Conservation (phyloP, 1,284 basidiomycete species). For the Microbotryomycetes sp. region DNA sequence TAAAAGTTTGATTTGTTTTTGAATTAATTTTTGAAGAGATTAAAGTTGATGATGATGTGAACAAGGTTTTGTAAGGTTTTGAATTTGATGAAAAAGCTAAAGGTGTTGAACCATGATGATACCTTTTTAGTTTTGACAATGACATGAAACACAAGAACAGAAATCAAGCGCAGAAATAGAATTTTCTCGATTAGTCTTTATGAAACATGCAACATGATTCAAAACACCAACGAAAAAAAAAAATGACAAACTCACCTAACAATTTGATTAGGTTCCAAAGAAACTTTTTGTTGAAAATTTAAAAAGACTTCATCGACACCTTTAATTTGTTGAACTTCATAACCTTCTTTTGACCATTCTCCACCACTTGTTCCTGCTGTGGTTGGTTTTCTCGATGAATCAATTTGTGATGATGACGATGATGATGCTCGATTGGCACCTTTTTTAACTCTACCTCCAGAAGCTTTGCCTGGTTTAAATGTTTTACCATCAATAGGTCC, state of each 20-base stretch:
- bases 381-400: no score
- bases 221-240: not conserved
- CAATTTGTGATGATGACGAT: not conserved
- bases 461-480: conserved; percentile 14
- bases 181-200: not conserved
- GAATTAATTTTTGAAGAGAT: conserved; percentile 53
- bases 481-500: not conserved
- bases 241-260: conserved; percentile 52
- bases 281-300: conserved; percentile 63
- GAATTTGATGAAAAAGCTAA: conserved; percentile 63
- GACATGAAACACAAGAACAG: no score
- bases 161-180: not conserved
- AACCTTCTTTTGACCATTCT: conserved; percentile 59
- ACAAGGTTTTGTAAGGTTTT: conserved; percentile 59
- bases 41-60: no score
- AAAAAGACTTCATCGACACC: conserved; percentile 70
- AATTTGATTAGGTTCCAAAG: conserved; percentile 64
- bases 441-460: conserved; percentile 21
- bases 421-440: not conserved
- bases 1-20: conserved; percentile 45
- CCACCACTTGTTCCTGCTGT: not conserved
- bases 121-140: conserved; percentile 49
- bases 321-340: conserved; percentile 59
- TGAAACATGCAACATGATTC: not conserved
- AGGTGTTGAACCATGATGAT: conserved; percentile 65